Evolutionary conservation across 306 rosid species (phyloP).

Genomic region (Quercus dentata): DNA sequence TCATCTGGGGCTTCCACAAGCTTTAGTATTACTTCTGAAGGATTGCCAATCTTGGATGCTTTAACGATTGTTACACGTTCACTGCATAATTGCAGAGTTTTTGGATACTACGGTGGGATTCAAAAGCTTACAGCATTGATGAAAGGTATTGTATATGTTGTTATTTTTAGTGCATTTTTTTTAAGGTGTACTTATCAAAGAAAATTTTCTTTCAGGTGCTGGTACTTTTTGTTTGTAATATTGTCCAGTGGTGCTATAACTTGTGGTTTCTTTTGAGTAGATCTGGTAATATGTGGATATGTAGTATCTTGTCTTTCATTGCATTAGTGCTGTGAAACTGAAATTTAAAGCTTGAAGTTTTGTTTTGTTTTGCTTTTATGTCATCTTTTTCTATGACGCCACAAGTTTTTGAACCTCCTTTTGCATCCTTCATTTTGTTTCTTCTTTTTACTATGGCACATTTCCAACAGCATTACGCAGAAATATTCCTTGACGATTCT

Average conservation of each 20-base stretch:
- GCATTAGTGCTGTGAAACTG: background rate
- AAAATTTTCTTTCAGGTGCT: background rate
- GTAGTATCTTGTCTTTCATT: background rate
- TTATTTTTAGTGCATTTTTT: background rate
- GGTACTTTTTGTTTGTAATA: background rate
- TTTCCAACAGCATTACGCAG: background rate
- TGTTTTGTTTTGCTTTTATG: background rate
- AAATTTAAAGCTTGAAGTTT: background rate
- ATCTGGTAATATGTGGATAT: background rate
- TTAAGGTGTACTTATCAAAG: too few relatives aligned
- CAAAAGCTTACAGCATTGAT: conserved; percentile 83
- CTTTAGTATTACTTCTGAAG: conserved; percentile 68
- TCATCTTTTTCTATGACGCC: background rate
- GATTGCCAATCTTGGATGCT: conserved; percentile 72
- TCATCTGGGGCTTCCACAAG: conserved; percentile 57
- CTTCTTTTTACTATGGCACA: background rate
- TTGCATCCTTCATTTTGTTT: background rate
- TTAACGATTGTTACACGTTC: conserved; percentile 69
- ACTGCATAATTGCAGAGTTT: conserved; percentile 82
- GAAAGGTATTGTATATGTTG: conserved; percentile 65
- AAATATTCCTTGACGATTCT: background rate
- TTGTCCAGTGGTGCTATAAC: background rate
- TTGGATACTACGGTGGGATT: conserved; percentile 90
- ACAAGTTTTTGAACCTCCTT: background rate
- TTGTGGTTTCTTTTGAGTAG: background rate